These are phyloP conservation scores for Populus trichocarpa DNA, from an alignment of 441 rosid species.

Conservation along the genomic window DNA sequence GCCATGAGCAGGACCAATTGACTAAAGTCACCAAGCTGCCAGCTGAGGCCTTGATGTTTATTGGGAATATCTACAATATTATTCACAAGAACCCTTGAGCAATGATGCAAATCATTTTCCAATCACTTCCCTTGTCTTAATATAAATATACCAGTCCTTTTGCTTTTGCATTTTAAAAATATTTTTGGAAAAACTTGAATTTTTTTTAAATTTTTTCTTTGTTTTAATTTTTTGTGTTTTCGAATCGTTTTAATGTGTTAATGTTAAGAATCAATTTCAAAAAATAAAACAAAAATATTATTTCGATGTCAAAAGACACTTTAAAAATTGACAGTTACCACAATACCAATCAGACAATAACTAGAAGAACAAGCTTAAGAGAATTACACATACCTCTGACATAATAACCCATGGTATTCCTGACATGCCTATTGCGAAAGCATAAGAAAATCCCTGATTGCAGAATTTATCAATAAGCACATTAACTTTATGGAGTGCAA, in stretches of 20 bases:
- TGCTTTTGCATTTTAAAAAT: too few relatives aligned
- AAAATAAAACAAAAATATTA: too few relatives aligned
- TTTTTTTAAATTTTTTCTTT: too few relatives aligned
- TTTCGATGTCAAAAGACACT: too few relatives aligned
- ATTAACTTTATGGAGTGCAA: neutral
- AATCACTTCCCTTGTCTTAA: neutral
- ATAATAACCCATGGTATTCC: constrained; percentile 23
- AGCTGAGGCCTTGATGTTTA: constrained; percentile 49
- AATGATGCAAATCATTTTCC: neutral
- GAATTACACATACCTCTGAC: constrained; percentile 14
- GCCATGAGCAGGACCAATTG: constrained; percentile 47
- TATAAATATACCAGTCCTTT: too few relatives aligned
- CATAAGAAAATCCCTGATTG: neutral
- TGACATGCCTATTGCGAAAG: constrained; percentile 12
- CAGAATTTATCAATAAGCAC: neutral
- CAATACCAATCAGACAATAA: too few relatives aligned
- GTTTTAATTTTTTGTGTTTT: too few relatives aligned
- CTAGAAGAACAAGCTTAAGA: too few relatives aligned
- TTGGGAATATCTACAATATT: constrained; percentile 52
- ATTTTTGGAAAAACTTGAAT: too few relatives aligned
- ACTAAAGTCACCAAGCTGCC: constrained; percentile 51
- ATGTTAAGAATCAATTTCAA: too few relatives aligned
- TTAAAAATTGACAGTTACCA: accelerated
- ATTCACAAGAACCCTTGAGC: neutral
- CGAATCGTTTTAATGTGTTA: too few relatives aligned